Conservation (phyloP, 352 stramenopile species). For the Globisporangium radiosum region DNA sequence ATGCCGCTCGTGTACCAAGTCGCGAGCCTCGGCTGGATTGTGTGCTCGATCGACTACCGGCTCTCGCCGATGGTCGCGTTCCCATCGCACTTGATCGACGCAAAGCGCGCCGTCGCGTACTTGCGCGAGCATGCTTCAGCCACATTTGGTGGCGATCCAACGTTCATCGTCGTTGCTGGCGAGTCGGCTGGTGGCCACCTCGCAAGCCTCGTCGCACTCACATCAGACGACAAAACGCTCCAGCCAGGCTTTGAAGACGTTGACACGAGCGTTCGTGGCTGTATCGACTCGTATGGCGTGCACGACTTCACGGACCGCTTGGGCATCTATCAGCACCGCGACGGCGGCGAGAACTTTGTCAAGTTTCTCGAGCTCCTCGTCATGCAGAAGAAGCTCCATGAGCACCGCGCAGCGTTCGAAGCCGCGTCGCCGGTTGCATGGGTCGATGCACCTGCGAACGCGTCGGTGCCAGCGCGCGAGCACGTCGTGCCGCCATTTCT, state of each 20-base stretch:
- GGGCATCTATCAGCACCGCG: slow-evolving; percentile 52
- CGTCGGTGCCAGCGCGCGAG: slow-evolving; percentile 11
- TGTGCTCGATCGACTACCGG: slow-evolving; percentile 75
- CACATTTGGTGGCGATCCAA: slow-evolving; percentile 44
- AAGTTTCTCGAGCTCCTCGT: slow-evolving; percentile 62
- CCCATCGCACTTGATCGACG: slow-evolving; percentile 60
- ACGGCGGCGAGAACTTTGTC: slow-evolving; percentile 52
- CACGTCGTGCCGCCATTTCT: slow-evolving; percentile 64
- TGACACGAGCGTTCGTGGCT: slow-evolving; percentile 66
- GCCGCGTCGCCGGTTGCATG: slow-evolving; percentile 52
- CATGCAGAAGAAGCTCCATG: slow-evolving; percentile 55
- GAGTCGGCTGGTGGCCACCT: slow-evolving; percentile 71
- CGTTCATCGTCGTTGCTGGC: slow-evolving; percentile 65
- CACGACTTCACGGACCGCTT: slow-evolving; percentile 72
- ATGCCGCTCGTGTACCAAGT: slow-evolving; percentile 63
- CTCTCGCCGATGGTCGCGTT: slow-evolving; percentile 62
- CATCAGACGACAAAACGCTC: slow-evolving; percentile 47
- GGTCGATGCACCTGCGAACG: slow-evolving; percentile 27
- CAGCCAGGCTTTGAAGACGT: slow-evolving; percentile 74
- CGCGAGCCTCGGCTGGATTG: slow-evolving; percentile 45
- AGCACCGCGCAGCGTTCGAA: slow-evolving; percentile 39
- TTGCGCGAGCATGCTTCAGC: slow-evolving; percentile 34
- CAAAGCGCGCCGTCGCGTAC: slow-evolving; percentile 66
- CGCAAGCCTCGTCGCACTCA: slow-evolving; percentile 62
- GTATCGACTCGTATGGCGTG: slow-evolving; percentile 68